Conservation (phyloP, 1,139 yeast genomes). For the Candida sojae region DNA sequence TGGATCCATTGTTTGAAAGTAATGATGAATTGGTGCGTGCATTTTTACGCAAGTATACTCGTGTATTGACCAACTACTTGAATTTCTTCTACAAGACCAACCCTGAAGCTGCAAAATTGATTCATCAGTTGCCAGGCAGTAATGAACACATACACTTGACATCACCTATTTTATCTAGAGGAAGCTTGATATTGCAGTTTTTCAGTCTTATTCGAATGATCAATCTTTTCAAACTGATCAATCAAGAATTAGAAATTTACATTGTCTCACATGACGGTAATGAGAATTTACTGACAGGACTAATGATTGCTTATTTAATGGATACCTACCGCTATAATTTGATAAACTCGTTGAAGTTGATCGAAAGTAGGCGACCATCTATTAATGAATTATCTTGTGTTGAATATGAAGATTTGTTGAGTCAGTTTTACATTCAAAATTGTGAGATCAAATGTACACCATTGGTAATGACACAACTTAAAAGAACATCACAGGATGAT, state of each 20-base stretch:
- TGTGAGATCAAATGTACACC: constrained; percentile 24
- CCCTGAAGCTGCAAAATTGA: constrained; percentile 26
- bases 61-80: constrained; percentile 41
- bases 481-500: constrained; percentile 30
- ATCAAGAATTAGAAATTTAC: constrained; percentile 35
- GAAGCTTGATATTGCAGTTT: constrained; percentile 37
- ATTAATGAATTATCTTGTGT: constrained; percentile 27
- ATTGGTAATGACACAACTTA: constrained; percentile 22
- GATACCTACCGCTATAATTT: constrained; percentile 42
- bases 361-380: constrained; percentile 20
- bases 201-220: constrained; percentile 42
- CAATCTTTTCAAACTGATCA: constrained; percentile 36
- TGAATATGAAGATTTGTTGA: constrained; percentile 46
- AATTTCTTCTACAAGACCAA: constrained; percentile 39
- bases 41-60: constrained; percentile 31
- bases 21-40: constrained; percentile 22
- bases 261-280: constrained; percentile 36
- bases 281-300: constrained; percentile 32
- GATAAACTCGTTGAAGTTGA: constrained; percentile 26
- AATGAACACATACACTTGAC: constrained; percentile 26
- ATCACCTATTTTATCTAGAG: constrained; percentile 42
- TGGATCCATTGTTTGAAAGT: constrained; percentile 38
- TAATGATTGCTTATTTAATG: constrained; percentile 43
- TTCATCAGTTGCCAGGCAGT: constrained; percentile 33
- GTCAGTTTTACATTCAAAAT: constrained; percentile 41